Evolutionary conservation across 2,329 filamentous ascomycete species (phyloP).

Genomic region (Cryphonectria carpinicola): DNA sequence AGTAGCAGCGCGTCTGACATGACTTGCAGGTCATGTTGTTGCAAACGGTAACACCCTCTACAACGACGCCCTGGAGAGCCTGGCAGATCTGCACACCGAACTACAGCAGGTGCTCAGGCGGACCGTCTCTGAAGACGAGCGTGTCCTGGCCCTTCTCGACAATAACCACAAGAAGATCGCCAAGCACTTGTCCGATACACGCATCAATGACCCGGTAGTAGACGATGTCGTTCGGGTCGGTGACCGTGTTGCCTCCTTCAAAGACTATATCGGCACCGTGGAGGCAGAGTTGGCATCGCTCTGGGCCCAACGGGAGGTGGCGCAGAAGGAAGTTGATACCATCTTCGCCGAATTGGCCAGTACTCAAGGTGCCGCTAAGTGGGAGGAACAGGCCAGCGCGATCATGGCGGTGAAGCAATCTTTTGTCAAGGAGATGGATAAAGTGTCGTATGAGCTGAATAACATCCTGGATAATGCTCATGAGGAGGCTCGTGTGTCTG

Average conservation of each 20-base stretch:
- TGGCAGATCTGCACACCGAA: conserved; percentile 11
- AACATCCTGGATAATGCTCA: conserved; percentile 18
- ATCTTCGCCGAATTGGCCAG: conserved; percentile 27
- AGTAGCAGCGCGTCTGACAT: background rate
- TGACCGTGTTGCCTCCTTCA: conserved; percentile 24
- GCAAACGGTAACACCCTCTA: conserved; percentile 19
- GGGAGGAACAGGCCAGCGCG: background rate
- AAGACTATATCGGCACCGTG: conserved; percentile 26
- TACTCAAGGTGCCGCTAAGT: background rate
- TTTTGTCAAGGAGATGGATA: conserved; percentile 18
- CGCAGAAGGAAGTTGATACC: conserved; percentile 47
- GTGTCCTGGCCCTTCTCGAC: conserved; percentile 11
- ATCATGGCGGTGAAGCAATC: conserved; percentile 7
- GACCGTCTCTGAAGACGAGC: conserved; percentile 8
- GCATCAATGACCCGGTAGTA: conserved; percentile 3
- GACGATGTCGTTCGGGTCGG: conserved; percentile 14
- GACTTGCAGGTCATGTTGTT: conserved; percentile 10
- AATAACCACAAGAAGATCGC: conserved; percentile 17
- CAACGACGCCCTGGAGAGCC: background rate
- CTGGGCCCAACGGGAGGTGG: conserved; percentile 40
- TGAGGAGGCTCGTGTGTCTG: conserved; percentile 20
- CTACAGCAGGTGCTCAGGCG: conserved; percentile 6
- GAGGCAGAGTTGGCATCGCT: conserved; percentile 28
- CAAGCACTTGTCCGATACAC: conserved; percentile 16
- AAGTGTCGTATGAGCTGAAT: conserved; percentile 15